Conservation (phyloP, 2,329 filamentous ascomycete genomes). For the Ophiostoma populinum region DNA sequence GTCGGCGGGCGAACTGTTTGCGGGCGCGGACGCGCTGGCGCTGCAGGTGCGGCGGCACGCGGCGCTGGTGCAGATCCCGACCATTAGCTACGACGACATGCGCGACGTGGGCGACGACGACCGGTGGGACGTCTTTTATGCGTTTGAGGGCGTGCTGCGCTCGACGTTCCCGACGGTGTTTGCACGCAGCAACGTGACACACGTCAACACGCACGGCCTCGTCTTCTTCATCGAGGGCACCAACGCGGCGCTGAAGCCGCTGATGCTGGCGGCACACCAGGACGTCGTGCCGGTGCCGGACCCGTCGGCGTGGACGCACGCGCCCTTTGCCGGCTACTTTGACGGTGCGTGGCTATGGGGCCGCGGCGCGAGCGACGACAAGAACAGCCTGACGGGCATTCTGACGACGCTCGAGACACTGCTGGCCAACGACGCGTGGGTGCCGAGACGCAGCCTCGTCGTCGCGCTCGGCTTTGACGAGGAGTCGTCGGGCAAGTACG, state of each 20-base stretch:
- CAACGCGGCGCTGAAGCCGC: conserved; percentile 31
- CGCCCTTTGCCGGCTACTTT: conserved; percentile 40
- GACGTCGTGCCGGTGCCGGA: conserved; percentile 44
- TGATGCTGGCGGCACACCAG: conserved; percentile 44
- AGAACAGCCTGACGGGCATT: conserved; percentile 40
- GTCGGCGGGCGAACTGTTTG: conserved; percentile 9
- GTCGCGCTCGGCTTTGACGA: conserved; percentile 48
- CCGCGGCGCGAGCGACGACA: conserved; percentile 41
- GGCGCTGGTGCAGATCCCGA: conserved; percentile 17
- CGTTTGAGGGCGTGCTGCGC: conserved; percentile 32
- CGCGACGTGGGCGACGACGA: conserved; percentile 35
- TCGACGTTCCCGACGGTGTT: conserved; percentile 35
- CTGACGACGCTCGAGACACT: conserved; percentile 39
- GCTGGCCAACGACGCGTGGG: conserved; percentile 28
- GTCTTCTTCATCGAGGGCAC: conserved; percentile 40
- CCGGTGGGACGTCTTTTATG: conserved; percentile 39
- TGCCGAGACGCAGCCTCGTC: conserved; percentile 36
- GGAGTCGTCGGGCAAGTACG: conserved; percentile 34
- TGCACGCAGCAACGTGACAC: conserved; percentile 22
- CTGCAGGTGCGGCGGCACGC: conserved; percentile 15
- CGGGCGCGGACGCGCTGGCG: conserved; percentile 3
- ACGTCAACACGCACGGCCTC: conserved; percentile 40
- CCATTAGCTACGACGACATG: conserved; percentile 23
- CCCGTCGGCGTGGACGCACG: conserved; percentile 39
- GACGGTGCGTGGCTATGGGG: conserved; percentile 45